A percentile compares a stretch with the other conserved stretches of the same genome.
These are phyloP conservation scores for Fomitopsis schrenkii DNA, from an alignment of 1,284 basidiomycete species.

Conservation along the genomic window DNA sequence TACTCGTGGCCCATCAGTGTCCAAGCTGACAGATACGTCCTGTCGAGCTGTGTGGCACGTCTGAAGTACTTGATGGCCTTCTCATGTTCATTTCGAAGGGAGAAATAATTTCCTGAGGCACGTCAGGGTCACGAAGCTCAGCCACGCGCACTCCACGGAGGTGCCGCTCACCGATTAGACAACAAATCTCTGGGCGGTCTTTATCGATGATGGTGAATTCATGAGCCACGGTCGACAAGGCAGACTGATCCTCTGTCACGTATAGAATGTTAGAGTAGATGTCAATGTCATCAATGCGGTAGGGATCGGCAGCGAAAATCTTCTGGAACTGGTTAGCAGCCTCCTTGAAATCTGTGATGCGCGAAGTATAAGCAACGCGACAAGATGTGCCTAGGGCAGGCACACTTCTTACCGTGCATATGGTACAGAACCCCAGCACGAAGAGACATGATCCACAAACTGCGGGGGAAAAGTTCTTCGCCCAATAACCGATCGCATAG, in stretches of 20 bases:
- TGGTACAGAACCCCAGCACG: slow-evolving; percentile 88
- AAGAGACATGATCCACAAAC: slow-evolving; percentile 83
- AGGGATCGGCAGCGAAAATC: slow-evolving; percentile 80
- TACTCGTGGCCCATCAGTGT: slow-evolving; percentile 99
- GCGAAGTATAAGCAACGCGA: background rate
- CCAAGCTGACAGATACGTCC: slow-evolving; percentile 95
- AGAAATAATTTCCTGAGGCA: slow-evolving; percentile 89
- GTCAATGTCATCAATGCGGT: slow-evolving; percentile 92
- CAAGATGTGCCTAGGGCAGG: too few species aligned
- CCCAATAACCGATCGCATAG: slow-evolving; percentile 76
- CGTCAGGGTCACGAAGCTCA: background rate
- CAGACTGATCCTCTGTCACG: slow-evolving; percentile 85
- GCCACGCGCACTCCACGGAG: background rate
- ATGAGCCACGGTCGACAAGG: slow-evolving; percentile 90
- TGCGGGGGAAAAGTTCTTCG: slow-evolving; percentile 75
- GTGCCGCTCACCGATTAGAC: slow-evolving; percentile 74
- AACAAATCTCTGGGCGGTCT: slow-evolving; percentile 92
- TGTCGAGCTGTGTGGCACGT: slow-evolving; percentile 90
- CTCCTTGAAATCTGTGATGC: slow-evolving; percentile 72
- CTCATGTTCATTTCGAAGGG: slow-evolving; percentile 88
- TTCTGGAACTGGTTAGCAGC: slow-evolving; percentile 83
- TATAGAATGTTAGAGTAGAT: slow-evolving; percentile 98
- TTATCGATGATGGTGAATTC: slow-evolving; percentile 86
- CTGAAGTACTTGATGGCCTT: slow-evolving; percentile 96
- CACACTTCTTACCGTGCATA: slow-evolving; percentile 61